These are phyloP conservation scores for Globisporangium barbulae DNA, from an alignment of 352 stramenopile genomes.

Conservation along the genomic window DNA sequence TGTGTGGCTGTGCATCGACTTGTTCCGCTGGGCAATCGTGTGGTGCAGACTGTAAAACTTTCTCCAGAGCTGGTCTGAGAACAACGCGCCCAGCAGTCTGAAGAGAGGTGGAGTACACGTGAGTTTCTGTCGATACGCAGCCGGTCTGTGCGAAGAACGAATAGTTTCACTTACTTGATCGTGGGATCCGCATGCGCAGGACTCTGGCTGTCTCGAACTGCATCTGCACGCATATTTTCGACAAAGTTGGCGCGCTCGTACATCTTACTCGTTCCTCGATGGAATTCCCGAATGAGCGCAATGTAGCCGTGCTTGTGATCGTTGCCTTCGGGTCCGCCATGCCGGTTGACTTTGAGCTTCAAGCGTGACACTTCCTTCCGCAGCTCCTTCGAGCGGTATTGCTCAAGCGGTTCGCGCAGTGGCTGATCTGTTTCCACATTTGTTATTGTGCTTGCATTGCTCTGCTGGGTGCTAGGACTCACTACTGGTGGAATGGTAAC, in stretches of 20 bases:
- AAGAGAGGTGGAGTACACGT: background rate
- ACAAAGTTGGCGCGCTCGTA: background rate
- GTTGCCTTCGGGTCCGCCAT: conserved; percentile 21
- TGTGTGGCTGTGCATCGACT: conserved; percentile 23
- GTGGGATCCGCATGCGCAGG: background rate
- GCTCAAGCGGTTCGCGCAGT: conserved; percentile 33
- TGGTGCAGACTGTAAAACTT: conserved; percentile 17
- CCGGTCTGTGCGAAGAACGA: background rate
- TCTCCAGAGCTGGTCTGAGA: conserved; percentile 21
- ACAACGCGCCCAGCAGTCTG: conserved; percentile 18
- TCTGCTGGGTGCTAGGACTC: background rate
- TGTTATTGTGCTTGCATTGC: background rate
- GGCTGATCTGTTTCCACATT: background rate
- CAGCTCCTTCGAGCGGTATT: conserved; percentile 29
- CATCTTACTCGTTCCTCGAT: background rate
- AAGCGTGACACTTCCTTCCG: conserved; percentile 32
- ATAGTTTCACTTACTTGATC: conserved; percentile 2
- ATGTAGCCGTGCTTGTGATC: conserved; percentile 43
- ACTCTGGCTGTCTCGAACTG: background rate
- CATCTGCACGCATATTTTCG: background rate
- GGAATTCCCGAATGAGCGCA: conserved; percentile 25
- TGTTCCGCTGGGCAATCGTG: conserved; percentile 15
- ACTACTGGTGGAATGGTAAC: background rate
- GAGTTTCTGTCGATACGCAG: background rate
- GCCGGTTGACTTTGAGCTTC: conserved; percentile 29